Conservation (phyloP, 1,139 yeast genomes). For the Saccharomyces pastorianus region DNA sequence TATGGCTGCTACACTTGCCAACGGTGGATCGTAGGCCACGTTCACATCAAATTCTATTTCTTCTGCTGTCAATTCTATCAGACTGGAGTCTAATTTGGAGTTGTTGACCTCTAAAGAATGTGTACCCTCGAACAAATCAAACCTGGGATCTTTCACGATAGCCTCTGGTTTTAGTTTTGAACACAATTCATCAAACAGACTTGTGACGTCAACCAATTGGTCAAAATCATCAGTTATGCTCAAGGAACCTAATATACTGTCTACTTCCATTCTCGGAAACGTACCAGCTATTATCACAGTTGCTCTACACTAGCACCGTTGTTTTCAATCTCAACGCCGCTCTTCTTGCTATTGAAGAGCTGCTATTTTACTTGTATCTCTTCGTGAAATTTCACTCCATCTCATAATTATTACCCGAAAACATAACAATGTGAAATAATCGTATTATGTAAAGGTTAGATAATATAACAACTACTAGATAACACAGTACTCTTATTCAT, state of each 20-base stretch:
- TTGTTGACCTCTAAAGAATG: slow-evolving; percentile 63
- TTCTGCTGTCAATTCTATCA: slow-evolving; percentile 37
- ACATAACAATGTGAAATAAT: slow-evolving; percentile 1
- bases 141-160: slow-evolving; percentile 46
- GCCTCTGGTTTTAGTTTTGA: slow-evolving; percentile 32
- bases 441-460: neutral
- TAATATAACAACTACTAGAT: neutral
- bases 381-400: slow-evolving; percentile 6
- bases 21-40: slow-evolving; percentile 25
- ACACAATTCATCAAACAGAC: slow-evolving; percentile 33
- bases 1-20: slow-evolving; percentile 39
- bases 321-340: neutral
- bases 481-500: neutral
- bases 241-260: neutral
- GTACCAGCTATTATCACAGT: neutral
- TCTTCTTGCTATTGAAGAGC: neutral
- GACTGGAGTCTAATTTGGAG: slow-evolving; percentile 54
- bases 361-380: neutral
- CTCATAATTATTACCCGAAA: slow-evolving; percentile 9
- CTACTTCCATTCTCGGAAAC: neutral
- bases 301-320: neutral
- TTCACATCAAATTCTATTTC: slow-evolving; percentile 33
- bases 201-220: slow-evolving; percentile 41
- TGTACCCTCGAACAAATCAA: slow-evolving; percentile 63
- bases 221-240: slow-evolving; percentile 2